Conservation (phyloP, 1,284 basidiomycete species). For the Cryptococcus sp. region DNA sequence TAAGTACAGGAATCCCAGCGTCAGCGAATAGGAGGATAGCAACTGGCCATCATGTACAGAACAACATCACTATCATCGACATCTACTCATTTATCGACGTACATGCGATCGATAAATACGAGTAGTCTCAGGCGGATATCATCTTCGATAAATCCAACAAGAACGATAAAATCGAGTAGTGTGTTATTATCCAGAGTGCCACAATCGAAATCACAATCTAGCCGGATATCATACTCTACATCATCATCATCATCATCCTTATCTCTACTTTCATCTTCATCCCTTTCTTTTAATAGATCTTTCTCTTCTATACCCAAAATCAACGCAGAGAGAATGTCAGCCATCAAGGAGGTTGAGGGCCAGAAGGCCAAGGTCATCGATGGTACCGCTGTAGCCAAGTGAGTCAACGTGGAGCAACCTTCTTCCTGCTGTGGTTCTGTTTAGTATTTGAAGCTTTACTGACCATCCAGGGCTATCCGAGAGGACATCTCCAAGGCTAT, state of each 20-base stretch:
- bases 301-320: not conserved
- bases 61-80: no score
- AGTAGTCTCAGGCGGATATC: no score
- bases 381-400: constrained; percentile 85
- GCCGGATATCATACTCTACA: not conserved
- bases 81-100: no score
- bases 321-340: no score
- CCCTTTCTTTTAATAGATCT: not conserved
- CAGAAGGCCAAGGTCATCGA: constrained; percentile 69
- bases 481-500: constrained; percentile 66
- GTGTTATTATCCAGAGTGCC: no score
- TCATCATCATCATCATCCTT: not conserved
- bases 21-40: no score
- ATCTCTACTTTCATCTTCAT: no score
- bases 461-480: constrained; percentile 64
- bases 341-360: not conserved
- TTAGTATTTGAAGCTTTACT: not conserved
- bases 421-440: no score
- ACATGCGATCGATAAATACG: no score
- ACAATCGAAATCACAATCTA: not conserved
- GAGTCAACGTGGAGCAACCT: no score
- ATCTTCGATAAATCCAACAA: not conserved
- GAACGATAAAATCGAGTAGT: not conserved
- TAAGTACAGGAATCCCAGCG: no score
- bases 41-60: no score